Conservation (phyloP, 2,329 filamentous ascomycete genomes). For the Ceratocystiopsis brevicomis region DNA sequence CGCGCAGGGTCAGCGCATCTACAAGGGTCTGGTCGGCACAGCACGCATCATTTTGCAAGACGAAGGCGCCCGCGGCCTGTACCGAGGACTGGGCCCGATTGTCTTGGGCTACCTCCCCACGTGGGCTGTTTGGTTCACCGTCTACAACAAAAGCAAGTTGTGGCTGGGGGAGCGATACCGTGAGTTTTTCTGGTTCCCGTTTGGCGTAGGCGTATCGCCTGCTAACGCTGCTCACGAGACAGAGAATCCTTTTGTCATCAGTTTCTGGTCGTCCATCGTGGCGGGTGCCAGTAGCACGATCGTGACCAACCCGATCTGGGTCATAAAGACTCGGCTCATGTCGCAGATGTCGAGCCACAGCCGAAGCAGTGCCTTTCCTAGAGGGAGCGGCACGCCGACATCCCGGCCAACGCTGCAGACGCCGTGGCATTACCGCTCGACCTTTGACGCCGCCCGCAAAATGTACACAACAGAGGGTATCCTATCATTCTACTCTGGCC, state of each 20-base stretch:
- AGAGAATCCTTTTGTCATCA: constrained; percentile 62
- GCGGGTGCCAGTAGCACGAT: constrained; percentile 87
- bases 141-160: constrained; percentile 27
- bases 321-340: constrained; percentile 97
- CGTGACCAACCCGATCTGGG: constrained; percentile 95
- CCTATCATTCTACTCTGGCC: constrained; percentile 80
- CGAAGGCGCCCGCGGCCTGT: constrained; percentile 79
- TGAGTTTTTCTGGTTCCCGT: neutral
- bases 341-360: constrained; percentile 45
- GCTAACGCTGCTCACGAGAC: neutral
- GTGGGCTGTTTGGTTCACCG: constrained; percentile 94
- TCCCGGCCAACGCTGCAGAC: constrained; percentile 36
- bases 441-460: constrained; percentile 77
- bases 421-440: constrained; percentile 84
- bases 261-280: constrained; percentile 75
- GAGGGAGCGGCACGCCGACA: constrained; percentile 33
- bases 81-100: constrained; percentile 84
- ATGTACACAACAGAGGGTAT: constrained; percentile 90
- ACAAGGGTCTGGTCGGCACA: constrained; percentile 75
- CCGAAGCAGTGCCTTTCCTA: too few species aligned
- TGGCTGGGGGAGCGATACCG: constrained; percentile 3
- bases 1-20: constrained; percentile 32
- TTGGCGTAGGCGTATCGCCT: too few species aligned
- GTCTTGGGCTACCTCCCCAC: constrained; percentile 90
- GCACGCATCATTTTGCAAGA: constrained; percentile 69